Evolutionary conservation across 805 yeast species (phyloP).

Genomic region (Debaryomyces castellii): DNA sequence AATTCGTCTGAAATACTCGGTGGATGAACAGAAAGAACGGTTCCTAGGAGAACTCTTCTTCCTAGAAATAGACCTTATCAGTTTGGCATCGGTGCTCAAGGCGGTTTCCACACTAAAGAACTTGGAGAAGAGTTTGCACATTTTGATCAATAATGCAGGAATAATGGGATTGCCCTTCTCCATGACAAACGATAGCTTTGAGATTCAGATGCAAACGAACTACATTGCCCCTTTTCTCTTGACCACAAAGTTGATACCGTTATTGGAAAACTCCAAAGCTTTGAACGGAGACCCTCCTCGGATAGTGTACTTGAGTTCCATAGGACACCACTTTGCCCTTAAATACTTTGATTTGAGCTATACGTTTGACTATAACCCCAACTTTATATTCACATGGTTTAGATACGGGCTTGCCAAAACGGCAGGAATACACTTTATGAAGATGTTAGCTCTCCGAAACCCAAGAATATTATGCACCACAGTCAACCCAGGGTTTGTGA

Average conservation of each 20-base stretch:
- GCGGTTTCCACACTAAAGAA: slow-evolving; percentile 49
- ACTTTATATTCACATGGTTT: slow-evolving; percentile 71
- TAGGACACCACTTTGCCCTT: slow-evolving; percentile 59
- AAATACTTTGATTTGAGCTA: slow-evolving; percentile 47
- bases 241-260: slow-evolving; percentile 57
- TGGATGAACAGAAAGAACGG: slow-evolving; percentile 18
- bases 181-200: slow-evolving; percentile 67
- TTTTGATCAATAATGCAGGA: slow-evolving; percentile 77
- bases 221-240: slow-evolving; percentile 74
- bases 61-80: slow-evolving; percentile 37
- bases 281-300: slow-evolving; percentile 42
- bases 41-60: slow-evolving; percentile 35
- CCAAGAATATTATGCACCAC: slow-evolving; percentile 64
- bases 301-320: slow-evolving; percentile 61
- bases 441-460: slow-evolving; percentile 60
- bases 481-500: slow-evolving; percentile 85
- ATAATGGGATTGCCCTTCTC: slow-evolving; percentile 73
- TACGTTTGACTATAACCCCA: slow-evolving; percentile 59
- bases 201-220: slow-evolving; percentile 77
- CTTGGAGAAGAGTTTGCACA: slow-evolving; percentile 52
- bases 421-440: slow-evolving; percentile 72
- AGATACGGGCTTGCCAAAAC: slow-evolving; percentile 78
- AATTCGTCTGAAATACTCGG: slow-evolving; percentile 20
- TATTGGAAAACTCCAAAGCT: slow-evolving; percentile 43
- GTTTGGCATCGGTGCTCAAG: slow-evolving; percentile 28